These are phyloP conservation scores for Turnera subulata DNA, from an alignment of 345 rosid species.

Conservation along the genomic window DNA sequence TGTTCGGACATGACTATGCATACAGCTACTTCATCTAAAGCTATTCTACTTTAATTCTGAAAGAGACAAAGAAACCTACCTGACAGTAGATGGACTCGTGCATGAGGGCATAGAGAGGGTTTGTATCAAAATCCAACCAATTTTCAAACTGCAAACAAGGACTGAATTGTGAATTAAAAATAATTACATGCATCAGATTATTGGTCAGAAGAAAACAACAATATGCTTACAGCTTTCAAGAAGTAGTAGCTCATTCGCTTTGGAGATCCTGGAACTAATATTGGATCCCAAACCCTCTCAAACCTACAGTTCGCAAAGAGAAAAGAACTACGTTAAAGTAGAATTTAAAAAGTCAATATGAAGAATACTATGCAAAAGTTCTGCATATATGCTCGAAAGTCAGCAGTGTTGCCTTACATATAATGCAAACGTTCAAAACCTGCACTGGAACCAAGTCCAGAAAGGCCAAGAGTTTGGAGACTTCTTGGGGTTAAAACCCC, in stretches of 20 bases:
- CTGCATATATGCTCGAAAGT: not conserved
- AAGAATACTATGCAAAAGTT: not conserved
- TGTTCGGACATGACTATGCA: not conserved
- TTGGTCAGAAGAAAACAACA: conserved; percentile 1
- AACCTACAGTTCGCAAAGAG: conserved; percentile 40
- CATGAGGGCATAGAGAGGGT: conserved; percentile 79
- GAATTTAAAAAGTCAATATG: conserved; percentile 4
- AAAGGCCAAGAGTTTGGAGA: conserved; percentile 76
- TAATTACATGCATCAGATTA: not conserved
- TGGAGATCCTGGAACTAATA: conserved; percentile 60
- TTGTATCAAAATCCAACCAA: conserved; percentile 68
- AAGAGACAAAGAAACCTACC: conserved; percentile 31
- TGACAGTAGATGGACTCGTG: conserved; percentile 89
- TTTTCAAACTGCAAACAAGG: conserved; percentile 55
- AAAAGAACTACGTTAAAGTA: not conserved
- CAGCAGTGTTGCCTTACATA: conserved; percentile 43
- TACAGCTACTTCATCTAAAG: too few relatives aligned
- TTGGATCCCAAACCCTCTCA: conserved; percentile 94
- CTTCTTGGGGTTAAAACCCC: conserved; percentile 78
- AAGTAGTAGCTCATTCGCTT: conserved; percentile 66
- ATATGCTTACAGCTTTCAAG: conserved; percentile 62
- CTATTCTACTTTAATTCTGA: too few relatives aligned
- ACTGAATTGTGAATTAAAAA: conserved; percentile 13
- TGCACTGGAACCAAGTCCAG: conserved; percentile 75
- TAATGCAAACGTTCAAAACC: conserved; percentile 94